Evolutionary conservation across 495 filamentous ascomycete genomes (phyloP), one percentile per base, ranked within the genome.

Genomic region (Cercophora newfieldiana): DNA sequence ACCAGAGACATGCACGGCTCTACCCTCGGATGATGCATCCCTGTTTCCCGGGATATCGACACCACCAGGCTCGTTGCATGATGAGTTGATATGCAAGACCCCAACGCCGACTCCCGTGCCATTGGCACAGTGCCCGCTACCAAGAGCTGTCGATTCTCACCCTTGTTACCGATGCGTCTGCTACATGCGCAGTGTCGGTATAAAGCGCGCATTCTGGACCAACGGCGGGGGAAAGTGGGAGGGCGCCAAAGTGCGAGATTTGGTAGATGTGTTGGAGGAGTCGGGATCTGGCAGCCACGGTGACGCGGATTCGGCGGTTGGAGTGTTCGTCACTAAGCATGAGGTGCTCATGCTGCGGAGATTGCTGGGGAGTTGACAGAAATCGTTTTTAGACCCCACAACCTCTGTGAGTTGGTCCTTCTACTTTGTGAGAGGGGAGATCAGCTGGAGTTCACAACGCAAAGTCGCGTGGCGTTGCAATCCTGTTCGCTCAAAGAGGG

Each of bases 171-270:
- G 82, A 10, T 86, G 82, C 61, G 78, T 84, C 28, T 72, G 65
- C 1, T 80, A 82, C 62, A 84, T 85, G 80, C 74, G 81, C 56
- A 77, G 76, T 7, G 83, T 78, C 1, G 83, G 82, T 21, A 82
- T 86, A 75, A 84, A 82, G 73, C 77, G 81, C 22, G 81, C 83
- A 10, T 84, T 84, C 64, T 85, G 82, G 83, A 84, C 81, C 10
- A 83, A 78, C 47, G 68, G 77, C 12, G 68, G 71, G 18, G 82
- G 81, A 0, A 67, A 71, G 30, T 84, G 81, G 83, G 81, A 84
- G 68, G 78, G 81, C 19, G 79, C 76, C 3, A 84, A 84, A 68
- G 80, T 84, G 1, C 69, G 79, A 16, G 81, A 84, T 66, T 67
- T 84, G 16, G 77, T 81, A 6, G 77, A 84, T 59, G 76, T 79